Evolutionary conservation across 2,329 filamentous ascomycete species (phyloP), one percentile per base, ranked within the genome.

Genomic region (Monilinia fructigena): DNA sequence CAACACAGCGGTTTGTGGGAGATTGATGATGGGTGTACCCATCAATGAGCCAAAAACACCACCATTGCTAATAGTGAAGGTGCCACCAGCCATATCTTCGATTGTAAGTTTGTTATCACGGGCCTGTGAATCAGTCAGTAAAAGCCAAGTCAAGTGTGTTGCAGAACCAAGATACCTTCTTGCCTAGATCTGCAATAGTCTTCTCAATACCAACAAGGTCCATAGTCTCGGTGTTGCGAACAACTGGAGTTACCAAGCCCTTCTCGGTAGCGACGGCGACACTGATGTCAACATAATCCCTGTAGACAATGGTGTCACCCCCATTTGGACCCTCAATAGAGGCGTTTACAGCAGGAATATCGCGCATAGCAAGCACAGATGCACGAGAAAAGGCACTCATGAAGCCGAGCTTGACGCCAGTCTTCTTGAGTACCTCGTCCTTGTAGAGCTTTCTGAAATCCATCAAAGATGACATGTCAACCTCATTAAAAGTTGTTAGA

Each of bases 1-100:
- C 67, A 97, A 85, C 12, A 97, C 93, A 67, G 92, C 91, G 68
- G 91, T 94, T 78, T 98, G 94, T 18, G 94, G 94, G 58, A 97
- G 83, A 80, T 99, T 99, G 83, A 99, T 98, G 77, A 99, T 98
- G 12, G 95, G 95, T 0, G 95, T 99, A 61, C 95, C 95, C 91
- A 97, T 96, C 68, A 98, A 83, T 18, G 94, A 97, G 67, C 95
- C 95, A 75, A 99, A 99, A 63, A 99, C 94, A 73, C 95, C 95
- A 67, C 95, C 90, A 78, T 97, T 98, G 83, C 91, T 95, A 82
- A 97, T 97, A 69, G 95, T 98, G 80, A 97, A 99, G 47, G 94
- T 97, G 71, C 95, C 95, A 68, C 95, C 95, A 68, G 95, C 95
- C 93, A 99, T 97, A 77, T 99, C 95, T 81, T 99, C 95, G 74